These are phyloP conservation scores for Pseudocercospora fuligena DNA, from an alignment of 2,329 filamentous ascomycete genomes.

Conservation along the genomic window DNA sequence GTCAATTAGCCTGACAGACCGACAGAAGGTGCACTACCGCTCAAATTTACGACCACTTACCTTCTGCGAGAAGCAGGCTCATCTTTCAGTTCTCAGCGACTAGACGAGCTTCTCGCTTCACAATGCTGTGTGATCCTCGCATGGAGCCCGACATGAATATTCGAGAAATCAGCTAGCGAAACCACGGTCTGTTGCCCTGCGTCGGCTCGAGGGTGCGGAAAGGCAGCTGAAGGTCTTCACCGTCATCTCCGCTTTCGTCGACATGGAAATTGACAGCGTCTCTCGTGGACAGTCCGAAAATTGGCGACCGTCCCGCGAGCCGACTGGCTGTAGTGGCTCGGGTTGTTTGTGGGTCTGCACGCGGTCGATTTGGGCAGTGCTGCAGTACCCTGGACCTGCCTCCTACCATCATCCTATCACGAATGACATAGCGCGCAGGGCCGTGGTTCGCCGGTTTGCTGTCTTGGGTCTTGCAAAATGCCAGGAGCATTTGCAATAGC, in stretches of 20 bases:
- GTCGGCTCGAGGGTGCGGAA: no score
- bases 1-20: no score
- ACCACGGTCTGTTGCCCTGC: no score
- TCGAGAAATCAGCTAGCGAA: no score
- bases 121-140: no score
- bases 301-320: not conserved
- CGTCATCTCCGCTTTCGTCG: not conserved
- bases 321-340: not conserved
- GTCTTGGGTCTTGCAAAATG: not conserved
- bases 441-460: not conserved
- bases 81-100: no score
- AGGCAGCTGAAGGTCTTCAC: not conserved
- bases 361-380: not conserved
- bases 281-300: not conserved
- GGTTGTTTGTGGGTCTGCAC: constrained; percentile 4
- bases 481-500: not conserved
- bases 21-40: no score
- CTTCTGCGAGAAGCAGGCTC: no score
- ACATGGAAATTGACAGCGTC: not conserved
- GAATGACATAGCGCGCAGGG: not conserved
- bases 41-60: no score
- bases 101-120: no score
- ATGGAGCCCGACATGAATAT: no score
- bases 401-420: not conserved
- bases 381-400: not conserved